phyloP scores from a whole-genome alignment of 176 grass and related monocot species.

The Panicum miliaceum region DNA sequence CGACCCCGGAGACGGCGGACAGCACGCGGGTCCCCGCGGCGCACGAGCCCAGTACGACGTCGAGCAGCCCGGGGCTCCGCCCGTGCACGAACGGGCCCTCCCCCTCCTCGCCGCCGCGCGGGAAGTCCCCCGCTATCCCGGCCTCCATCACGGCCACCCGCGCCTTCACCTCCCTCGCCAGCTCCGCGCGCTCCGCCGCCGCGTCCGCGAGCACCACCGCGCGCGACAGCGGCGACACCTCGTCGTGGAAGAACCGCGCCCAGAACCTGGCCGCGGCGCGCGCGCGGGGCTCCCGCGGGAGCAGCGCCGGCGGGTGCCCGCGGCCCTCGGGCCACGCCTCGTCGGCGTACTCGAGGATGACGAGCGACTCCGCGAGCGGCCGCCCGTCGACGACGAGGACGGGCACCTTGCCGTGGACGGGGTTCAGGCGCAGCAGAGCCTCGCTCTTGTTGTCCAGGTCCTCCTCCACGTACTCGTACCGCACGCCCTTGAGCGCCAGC shows the following conservation, averaged over 20 bases:
- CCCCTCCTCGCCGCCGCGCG: not conserved
- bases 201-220: not conserved
- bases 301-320: conserved; percentile 13
- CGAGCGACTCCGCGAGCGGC: conserved; percentile 39
- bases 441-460: conserved; percentile 60
- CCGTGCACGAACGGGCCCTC: conserved; percentile 46
- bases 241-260: conserved; percentile 55
- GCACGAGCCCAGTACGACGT: conserved; percentile 45
- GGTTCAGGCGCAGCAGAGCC: conserved; percentile 45
- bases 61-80: conserved; percentile 37
- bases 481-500: conserved; percentile 56
- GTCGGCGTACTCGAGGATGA: conserved; percentile 64
- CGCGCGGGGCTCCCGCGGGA: conserved; percentile 24
- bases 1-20: conserved; percentile 17
- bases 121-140: conserved; percentile 31
- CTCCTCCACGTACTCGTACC: conserved; percentile 62
- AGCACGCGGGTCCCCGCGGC: conserved; percentile 21
- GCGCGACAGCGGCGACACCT: conserved; percentile 41
- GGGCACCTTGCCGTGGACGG: conserved; percentile 56
- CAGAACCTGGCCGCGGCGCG: conserved; percentile 58
- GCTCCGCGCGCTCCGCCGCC: conserved; percentile 23
- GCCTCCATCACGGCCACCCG: conserved; percentile 33
- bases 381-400: conserved; percentile 49
- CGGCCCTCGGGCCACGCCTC: conserved; percentile 40
- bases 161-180: conserved; percentile 26